Evolutionary conservation across 2,329 filamentous ascomycete species (phyloP), one percentile per base, ranked within the genome.

Genomic region (Penicillium sp.): DNA sequence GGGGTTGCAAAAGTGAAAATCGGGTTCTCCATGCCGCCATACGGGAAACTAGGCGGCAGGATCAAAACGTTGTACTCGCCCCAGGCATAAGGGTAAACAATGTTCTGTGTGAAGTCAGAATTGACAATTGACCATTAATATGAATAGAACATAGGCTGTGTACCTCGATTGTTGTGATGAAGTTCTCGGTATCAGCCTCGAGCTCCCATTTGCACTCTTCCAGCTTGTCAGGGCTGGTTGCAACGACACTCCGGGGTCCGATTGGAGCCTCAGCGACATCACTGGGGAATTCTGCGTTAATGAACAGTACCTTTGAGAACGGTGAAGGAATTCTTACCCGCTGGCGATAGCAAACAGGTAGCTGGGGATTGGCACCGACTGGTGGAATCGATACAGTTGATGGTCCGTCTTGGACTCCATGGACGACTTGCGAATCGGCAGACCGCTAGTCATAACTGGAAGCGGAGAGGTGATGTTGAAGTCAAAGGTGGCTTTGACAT

Each of bases 1-100:
- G 93, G 93, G 1, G 94, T 97, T 1, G 93, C 93, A 73, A 96
- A 97, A 0, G 94, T 97, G 77, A 90, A 96, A 53, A 96, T 87
- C 0, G 93, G 93, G 72, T 97, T 96, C 75, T 96, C 92, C 83
- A 78, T 77, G 76, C 89, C 89, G 68, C 91, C 91, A 68, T 94
- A 96, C 0, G 91, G 91, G 73, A 96, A 97, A 66, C 89, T 93
- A 0, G 91, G 90, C 4, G 93, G 93, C 33, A 97, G 80, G 4
- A 97, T 89, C 23, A 97, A 80, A 10, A 96, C 90, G 66, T 97
- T 97, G 81, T 97, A 97, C 66, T 93, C 88, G 17, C 91, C 93
- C 94, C 94, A 99, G 58, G 86, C 85, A 75, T 99, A 97, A 0
- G 91, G 90, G 66, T 91, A 96, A 47, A 96, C 86, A 43, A 87